Percentiles rank a stretch among this genome's conserved stretches.
phyloP scores from a whole-genome alignment of 257 asterid species.

The Plectranthus barbatus region DNA sequence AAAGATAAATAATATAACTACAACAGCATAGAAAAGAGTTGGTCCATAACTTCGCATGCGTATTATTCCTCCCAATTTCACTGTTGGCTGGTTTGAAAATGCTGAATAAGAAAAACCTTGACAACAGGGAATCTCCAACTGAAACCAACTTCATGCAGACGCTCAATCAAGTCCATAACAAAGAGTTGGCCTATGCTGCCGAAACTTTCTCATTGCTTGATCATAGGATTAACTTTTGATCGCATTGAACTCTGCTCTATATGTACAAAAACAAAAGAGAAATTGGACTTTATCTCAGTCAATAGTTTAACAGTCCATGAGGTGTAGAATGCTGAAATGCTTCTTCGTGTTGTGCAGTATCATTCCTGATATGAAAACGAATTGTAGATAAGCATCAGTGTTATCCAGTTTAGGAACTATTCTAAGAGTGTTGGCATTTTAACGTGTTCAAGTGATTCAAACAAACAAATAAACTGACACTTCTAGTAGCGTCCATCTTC shows the following conservation, averaged over 20 bases:
- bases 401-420: not conserved
- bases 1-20: conserved; percentile 5
- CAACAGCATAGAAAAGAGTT: conserved; percentile 8
- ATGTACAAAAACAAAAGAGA: not conserved
- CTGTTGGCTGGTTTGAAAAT: not conserved
- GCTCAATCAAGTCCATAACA: conserved; percentile 16
- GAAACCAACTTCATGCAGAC: conserved; percentile 24
- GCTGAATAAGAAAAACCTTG: conserved; percentile 14
- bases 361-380: conserved; percentile 25
- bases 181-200: not conserved
- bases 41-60: conserved; percentile 8
- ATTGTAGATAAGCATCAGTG: conserved; percentile 2
- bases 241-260: conserved; percentile 3
- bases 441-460: conserved; percentile 3
- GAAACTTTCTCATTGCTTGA: not conserved
- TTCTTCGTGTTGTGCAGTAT: not conserved
- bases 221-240: not conserved
- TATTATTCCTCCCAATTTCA: conserved; percentile 11
- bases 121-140: conserved; percentile 14
- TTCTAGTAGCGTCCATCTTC: not conserved
- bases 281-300: not conserved
- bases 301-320: not conserved
- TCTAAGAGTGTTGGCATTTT: conserved; percentile 1
- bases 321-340: conserved; percentile 7
- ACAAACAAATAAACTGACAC: not conserved